Evolutionary conservation across 1,139 yeast genomes (phyloP).

Genomic region (Candida pseudocylindracea): DNA sequence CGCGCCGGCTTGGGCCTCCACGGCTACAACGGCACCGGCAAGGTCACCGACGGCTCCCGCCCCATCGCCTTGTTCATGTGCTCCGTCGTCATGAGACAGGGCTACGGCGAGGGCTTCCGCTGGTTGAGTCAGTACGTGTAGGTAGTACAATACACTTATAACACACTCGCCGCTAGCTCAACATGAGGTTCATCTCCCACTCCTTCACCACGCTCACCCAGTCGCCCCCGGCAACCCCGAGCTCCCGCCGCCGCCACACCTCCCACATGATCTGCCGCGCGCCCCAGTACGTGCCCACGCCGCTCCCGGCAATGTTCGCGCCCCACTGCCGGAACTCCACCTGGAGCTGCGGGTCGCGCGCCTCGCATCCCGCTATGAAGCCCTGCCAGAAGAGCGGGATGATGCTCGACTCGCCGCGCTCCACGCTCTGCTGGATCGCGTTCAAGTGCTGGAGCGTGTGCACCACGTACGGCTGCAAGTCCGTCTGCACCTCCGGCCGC

Average conservation of each 20-base stretch:
- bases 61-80: constrained; percentile 96
- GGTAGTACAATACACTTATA: background rate
- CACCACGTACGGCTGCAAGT: constrained; percentile 35
- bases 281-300: constrained; percentile 71
- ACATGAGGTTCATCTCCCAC: constrained; percentile 74
- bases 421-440: constrained; percentile 32
- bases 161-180: constrained; percentile 13
- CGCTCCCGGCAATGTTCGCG: constrained; percentile 40
- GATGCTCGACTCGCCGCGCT: constrained; percentile 30
- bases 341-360: constrained; percentile 34
- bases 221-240: constrained; percentile 32
- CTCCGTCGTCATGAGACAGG: constrained; percentile 91
- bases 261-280: constrained; percentile 71
- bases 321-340: constrained; percentile 62
- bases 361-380: constrained; percentile 75
- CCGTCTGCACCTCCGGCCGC: constrained; percentile 24
- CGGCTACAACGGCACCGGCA: constrained; percentile 61
- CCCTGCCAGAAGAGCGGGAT: constrained; percentile 81
- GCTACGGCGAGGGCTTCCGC: constrained; percentile 89
- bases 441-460: constrained; percentile 44
- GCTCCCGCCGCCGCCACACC: constrained; percentile 60
- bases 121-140: constrained; percentile 91
- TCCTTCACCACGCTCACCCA: constrained; percentile 69
- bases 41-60: constrained; percentile 55
- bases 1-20: constrained; percentile 77